Conservation (phyloP, 192 early-diverging fungal genomes). For the Gamsiella multidivaricata region DNA sequence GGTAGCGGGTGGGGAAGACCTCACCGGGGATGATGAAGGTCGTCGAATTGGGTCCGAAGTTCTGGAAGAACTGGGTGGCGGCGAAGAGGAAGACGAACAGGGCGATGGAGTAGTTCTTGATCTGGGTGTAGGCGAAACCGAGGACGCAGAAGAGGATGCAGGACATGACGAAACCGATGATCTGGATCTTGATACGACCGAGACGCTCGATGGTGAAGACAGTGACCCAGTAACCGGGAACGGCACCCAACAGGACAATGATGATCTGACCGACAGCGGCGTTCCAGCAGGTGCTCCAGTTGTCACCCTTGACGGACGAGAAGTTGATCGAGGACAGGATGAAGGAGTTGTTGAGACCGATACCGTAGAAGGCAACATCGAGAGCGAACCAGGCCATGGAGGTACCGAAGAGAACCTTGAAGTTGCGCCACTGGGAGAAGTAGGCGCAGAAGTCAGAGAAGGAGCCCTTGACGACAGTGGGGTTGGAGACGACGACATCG, state of each 20-base stretch:
- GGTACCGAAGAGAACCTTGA: slow-evolving; percentile 76
- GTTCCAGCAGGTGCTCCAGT: slow-evolving; percentile 65
- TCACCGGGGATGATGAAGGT: slow-evolving; percentile 86
- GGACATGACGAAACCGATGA: slow-evolving; percentile 82
- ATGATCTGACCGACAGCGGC: slow-evolving; percentile 89
- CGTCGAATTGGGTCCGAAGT: slow-evolving; percentile 96
- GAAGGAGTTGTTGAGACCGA: slow-evolving; percentile 72
- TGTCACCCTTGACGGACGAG: slow-evolving; percentile 9
- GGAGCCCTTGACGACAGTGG: slow-evolving; percentile 24
- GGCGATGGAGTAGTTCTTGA: slow-evolving; percentile 64
- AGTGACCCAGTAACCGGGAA: slow-evolving; percentile 93
- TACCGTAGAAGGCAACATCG: slow-evolving; percentile 79
- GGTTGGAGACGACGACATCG: slow-evolving; percentile 24
- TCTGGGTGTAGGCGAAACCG: slow-evolving; percentile 70
- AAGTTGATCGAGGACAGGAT: slow-evolving; percentile 68
- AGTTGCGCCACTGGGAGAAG: slow-evolving; percentile 77
- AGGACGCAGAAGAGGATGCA: slow-evolving; percentile 78
- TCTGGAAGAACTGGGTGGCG: slow-evolving; percentile 82
- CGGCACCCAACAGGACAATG: slow-evolving; percentile 80
- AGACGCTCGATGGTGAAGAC: slow-evolving; percentile 84
- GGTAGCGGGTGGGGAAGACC: slow-evolving; percentile 82
- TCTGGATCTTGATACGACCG: slow-evolving; percentile 92
- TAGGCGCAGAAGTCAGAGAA: slow-evolving; percentile 64
- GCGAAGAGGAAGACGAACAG: slow-evolving; percentile 73
- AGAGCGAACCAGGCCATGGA: slow-evolving; percentile 75